phyloP scores from a whole-genome alignment of 208 protist species.

The Leishmania guyanensis region DNA sequence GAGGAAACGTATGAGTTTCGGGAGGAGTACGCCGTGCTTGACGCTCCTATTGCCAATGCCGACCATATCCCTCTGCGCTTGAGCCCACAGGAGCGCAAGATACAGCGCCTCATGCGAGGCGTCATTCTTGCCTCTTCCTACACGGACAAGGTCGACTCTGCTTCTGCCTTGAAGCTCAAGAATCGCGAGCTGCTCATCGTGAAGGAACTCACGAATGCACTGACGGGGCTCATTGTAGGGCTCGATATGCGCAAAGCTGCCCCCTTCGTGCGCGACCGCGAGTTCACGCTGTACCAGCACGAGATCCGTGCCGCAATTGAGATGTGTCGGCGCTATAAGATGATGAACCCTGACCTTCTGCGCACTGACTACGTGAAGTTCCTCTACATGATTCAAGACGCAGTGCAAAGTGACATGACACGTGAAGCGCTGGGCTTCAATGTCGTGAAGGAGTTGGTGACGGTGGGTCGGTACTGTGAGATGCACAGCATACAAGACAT shows the following conservation, averaged over 20 bases:
- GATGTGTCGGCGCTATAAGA: slow-evolving; percentile 91
- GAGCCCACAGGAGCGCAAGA: slow-evolving; percentile 78
- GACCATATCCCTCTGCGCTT: slow-evolving; percentile 90
- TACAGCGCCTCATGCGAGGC: slow-evolving; percentile 87
- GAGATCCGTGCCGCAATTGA: slow-evolving; percentile 79
- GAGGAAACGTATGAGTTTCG: slow-evolving; percentile 38
- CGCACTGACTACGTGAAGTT: slow-evolving; percentile 94
- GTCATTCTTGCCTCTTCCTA: slow-evolving; percentile 89
- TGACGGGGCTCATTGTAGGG: slow-evolving; percentile 84
- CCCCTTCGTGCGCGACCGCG: slow-evolving; percentile 50
- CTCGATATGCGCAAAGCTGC: slow-evolving; percentile 71
- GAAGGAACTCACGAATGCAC: slow-evolving; percentile 79
- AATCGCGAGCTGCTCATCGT: slow-evolving; percentile 73
- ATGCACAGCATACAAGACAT: slow-evolving; percentile 54
- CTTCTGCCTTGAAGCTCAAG: slow-evolving; percentile 48
- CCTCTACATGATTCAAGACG: slow-evolving; percentile 92
- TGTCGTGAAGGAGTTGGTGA: slow-evolving; percentile 70
- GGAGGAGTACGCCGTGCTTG: slow-evolving; percentile 74
- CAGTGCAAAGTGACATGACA: slow-evolving; percentile 71
- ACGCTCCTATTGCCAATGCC: slow-evolving; percentile 74
- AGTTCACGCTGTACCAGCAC: slow-evolving; percentile 71
- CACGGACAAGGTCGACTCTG: slow-evolving; percentile 91
- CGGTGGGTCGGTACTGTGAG: slow-evolving; percentile 76
- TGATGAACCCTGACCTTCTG: slow-evolving; percentile 95
- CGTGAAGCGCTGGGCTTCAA: slow-evolving; percentile 82